These are phyloP conservation scores for Eremochloa ophiuroides DNA, from an alignment of 176 grass and related monocot species.

Conservation along the genomic window DNA sequence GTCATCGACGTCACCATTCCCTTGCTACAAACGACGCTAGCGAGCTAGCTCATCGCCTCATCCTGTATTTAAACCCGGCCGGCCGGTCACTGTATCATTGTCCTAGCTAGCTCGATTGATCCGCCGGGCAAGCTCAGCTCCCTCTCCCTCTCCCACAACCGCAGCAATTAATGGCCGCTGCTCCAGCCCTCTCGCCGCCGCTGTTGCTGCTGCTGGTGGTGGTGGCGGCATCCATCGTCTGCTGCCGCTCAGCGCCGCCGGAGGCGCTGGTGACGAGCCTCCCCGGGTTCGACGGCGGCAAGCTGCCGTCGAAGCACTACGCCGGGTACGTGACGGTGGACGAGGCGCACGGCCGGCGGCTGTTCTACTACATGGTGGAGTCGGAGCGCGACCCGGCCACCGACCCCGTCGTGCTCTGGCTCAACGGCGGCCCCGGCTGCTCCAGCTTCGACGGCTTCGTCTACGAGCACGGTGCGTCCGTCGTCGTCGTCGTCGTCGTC, in stretches of 20 bases:
- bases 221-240: too few species aligned
- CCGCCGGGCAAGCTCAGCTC: neutral
- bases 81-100: neutral
- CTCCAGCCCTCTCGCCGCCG: too few species aligned
- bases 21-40: neutral
- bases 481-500: neutral
- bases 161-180: neutral
- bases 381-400: conserved; percentile 35
- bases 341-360: conserved; percentile 26
- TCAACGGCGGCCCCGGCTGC: conserved; percentile 56
- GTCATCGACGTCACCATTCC: neutral
- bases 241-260: conserved; percentile 7
- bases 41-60: neutral
- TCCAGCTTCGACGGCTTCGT: conserved; percentile 72
- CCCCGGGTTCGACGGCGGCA: conserved; percentile 28
- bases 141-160: too few species aligned
- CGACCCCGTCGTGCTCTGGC: conserved; percentile 59
- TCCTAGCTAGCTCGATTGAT: neutral
- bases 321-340: conserved; percentile 59
- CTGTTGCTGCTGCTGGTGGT: too few species aligned
- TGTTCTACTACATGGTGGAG: conserved; percentile 61
- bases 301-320: conserved; percentile 49
- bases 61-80: neutral
- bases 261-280: conserved; percentile 23
- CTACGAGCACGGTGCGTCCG: conserved; percentile 51